Percentiles rank a stretch among this genome's conserved stretches.
Conservation (phyloP, 2,329 filamentous ascomycete genomes). For the Penicillium hordei region DNA sequence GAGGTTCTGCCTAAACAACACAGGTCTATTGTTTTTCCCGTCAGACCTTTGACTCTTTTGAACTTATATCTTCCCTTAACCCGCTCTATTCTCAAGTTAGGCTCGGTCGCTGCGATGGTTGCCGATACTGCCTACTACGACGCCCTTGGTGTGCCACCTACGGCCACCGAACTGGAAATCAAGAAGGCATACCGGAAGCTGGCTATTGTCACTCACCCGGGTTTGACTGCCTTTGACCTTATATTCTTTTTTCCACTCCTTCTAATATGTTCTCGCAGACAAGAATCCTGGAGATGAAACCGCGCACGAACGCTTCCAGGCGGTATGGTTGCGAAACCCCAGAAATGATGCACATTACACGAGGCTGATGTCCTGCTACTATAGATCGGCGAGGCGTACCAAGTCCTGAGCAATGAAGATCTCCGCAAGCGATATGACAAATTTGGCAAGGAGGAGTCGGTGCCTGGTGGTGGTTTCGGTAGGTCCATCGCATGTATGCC, state of each 20-base stretch:
- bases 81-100: neutral
- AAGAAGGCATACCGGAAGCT: conserved; percentile 96
- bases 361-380: conserved; percentile 14
- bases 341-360: neutral
- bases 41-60: neutral
- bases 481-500: conserved; percentile 24
- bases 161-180: conserved; percentile 86
- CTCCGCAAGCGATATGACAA: conserved; percentile 93
- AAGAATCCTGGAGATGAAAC: conserved; percentile 97
- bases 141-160: conserved; percentile 77
- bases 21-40: neutral
- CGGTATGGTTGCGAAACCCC: conserved; percentile 51
- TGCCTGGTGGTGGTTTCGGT: conserved; percentile 88
- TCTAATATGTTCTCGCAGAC: conserved; percentile 55
- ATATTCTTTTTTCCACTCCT: neutral
- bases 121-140: conserved; percentile 89
- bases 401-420: conserved; percentile 80
- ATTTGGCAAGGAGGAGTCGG: conserved; percentile 91
- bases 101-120: conserved; percentile 60
- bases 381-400: conserved; percentile 68
- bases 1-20: conserved; percentile 27
- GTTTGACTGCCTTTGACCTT: conserved; percentile 45
- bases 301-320: conserved; percentile 91
- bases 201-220: conserved; percentile 89
- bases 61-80: neutral